Evolutionary conservation across 345 rosid species (phyloP).

Genomic region (Brassica carinata): DNA sequence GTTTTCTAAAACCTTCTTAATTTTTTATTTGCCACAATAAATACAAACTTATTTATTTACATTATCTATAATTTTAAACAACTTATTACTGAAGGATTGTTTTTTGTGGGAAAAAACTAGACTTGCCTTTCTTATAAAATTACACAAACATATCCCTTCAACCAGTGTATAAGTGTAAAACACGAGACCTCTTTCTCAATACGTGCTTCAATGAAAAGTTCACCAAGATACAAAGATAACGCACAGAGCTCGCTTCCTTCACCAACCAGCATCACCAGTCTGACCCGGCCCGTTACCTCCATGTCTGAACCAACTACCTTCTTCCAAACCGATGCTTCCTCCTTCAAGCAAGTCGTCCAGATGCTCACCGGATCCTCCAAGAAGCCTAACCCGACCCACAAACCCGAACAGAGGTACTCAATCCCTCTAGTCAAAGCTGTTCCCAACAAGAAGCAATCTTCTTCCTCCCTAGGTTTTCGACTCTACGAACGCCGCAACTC

Average conservation of each 20-base stretch:
- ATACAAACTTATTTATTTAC: background rate
- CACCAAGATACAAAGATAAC: conserved; percentile 44
- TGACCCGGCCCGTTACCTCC: conserved; percentile 47
- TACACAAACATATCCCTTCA: background rate
- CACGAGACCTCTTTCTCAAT: background rate
- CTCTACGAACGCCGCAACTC: conserved; percentile 83
- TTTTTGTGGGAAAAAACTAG: no score
- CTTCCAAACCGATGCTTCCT: conserved; percentile 72
- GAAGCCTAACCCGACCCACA: background rate
- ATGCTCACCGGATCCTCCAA: conserved; percentile 72
- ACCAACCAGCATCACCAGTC: conserved; percentile 10
- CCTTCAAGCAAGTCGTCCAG: conserved; percentile 90
- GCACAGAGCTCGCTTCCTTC: conserved; percentile 42
- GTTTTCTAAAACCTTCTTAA: background rate
- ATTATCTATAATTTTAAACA: background rate
- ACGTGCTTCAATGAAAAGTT: conserved; percentile 53
- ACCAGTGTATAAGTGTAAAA: background rate
- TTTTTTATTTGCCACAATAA: background rate
- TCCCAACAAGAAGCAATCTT: conserved; percentile 54
- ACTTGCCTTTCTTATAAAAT: background rate
- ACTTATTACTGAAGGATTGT: no score
- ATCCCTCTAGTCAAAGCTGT: conserved; percentile 74
- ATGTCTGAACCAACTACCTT: conserved; percentile 67
- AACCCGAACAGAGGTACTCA: conserved; percentile 42
- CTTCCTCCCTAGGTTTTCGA: conserved; percentile 36